Base-by-base conservation (phyloP, 2,329 filamentous ascomycete species). In the Ustilaginoidea virens region DNA sequence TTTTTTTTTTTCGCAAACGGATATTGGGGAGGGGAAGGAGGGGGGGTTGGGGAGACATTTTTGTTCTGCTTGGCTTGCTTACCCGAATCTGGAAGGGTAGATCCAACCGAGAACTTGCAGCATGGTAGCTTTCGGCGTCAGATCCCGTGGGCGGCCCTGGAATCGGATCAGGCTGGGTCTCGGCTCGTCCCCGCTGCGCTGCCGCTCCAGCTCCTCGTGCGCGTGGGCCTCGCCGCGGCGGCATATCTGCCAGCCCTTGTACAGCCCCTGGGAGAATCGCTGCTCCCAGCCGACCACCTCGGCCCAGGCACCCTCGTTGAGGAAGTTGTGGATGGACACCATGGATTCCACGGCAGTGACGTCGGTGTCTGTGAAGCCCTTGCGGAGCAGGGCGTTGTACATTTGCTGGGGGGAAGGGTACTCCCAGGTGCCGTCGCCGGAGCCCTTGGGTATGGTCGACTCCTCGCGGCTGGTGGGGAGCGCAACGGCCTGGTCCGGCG, bases 391-490 rank as follows among this genome's bases (percentile, higher is more conserved):
- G 6, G 90, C 90, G 47, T 98, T 96, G 65, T 96, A 98, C 90
- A 98, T 98, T 56, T 98, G 90, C 59, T 98, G 90, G 1, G 90
- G 87, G 0, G 85, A 94, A 0, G 90, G 90, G 49, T 98, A 98
- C 55, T 96, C 90, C 90, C 90, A 98, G 45, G 81, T 92, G 26
- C 74, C 71, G 29, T 75, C 66, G 27, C 72, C 68, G 34, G 79
- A 74, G 44, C 80, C 82, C 41, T 80, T 80, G n/a, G 90, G 90
- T 42, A 98, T 98, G 1, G 86, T 85, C 1, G 82, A 92, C 17
- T 69, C 59, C 53, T 94, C 85, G 41, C 90, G 80, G 5, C 74
- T 69, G 2, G 86, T 79, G 1, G 86, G 80, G 1, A 98, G 70
- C 15, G 66, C 61, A 16, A 80, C 56, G 4, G 69, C 67, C 54